These are phyloP conservation scores for Rhodotorula paludigena DNA, from an alignment of 768 basidiomycete species.

Conservation along the genomic window DNA sequence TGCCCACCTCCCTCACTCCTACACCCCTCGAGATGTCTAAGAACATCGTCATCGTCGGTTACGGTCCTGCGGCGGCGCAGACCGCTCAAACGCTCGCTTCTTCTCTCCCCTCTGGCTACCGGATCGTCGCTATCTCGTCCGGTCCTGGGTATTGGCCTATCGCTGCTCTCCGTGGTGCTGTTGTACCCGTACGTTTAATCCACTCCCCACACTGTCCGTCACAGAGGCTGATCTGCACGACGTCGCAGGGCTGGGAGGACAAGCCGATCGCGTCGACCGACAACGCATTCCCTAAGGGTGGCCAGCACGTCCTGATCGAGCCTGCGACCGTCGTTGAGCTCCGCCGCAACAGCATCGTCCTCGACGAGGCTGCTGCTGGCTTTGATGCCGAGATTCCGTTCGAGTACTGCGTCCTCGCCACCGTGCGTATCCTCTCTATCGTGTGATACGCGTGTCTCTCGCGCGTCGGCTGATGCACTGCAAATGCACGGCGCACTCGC, in stretches of 20 bases:
- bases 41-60: slow-evolving; percentile 32
- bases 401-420: slow-evolving; percentile 36
- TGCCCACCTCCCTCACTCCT: too few relatives aligned
- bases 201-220: not conserved
- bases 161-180: slow-evolving; percentile 1
- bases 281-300: not conserved
- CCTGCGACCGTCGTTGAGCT: slow-evolving; percentile 15
- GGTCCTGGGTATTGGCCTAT: not conserved
- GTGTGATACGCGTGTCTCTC: not conserved
- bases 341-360: not conserved
- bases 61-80: slow-evolving; percentile 2
- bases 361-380: slow-evolving; percentile 21
- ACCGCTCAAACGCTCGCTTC: slow-evolving; percentile 7
- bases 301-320: slow-evolving; percentile 12
- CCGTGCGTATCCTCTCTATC: slow-evolving; percentile 10
- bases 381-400: slow-evolving; percentile 33
- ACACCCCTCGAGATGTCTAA: not conserved
- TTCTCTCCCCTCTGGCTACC: slow-evolving; percentile 3
- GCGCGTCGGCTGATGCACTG: not conserved
- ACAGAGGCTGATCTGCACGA: not conserved
- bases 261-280: slow-evolving; percentile 22
- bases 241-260: slow-evolving; percentile 22
- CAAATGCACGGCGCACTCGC: not conserved
- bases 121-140: slow-evolving; percentile 12
- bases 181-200: slow-evolving; percentile 16